Evolutionary conservation across 768 basidiomycete species (phyloP).

Genomic region (Hericium coralloides): DNA sequence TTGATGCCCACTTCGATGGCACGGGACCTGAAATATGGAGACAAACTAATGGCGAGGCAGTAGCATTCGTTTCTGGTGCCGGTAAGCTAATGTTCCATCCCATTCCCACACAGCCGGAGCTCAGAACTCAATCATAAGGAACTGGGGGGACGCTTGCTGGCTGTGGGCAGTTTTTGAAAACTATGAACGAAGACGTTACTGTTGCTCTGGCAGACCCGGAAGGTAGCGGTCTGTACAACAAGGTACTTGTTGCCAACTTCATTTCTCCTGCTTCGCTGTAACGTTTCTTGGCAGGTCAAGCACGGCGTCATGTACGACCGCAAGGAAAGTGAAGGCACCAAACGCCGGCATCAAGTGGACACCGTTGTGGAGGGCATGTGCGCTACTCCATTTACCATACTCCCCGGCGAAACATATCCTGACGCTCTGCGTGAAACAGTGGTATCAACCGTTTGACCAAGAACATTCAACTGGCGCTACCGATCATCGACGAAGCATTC

Average conservation of each 20-base stretch:
- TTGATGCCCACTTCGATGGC: slow-evolving; percentile 77
- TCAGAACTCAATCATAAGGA: slow-evolving; percentile 32
- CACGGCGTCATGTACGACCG: slow-evolving; percentile 91
- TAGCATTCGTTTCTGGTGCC: slow-evolving; percentile 87
- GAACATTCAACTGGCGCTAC: slow-evolving; percentile 80
- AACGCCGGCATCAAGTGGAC: slow-evolving; percentile 89
- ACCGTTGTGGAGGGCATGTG: slow-evolving; percentile 93
- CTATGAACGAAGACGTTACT: slow-evolving; percentile 51
- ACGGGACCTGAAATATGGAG: slow-evolving; percentile 95
- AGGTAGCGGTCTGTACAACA: slow-evolving; percentile 93
- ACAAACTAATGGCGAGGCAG: slow-evolving; percentile 74
- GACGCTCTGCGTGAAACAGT: slow-evolving; percentile 29
- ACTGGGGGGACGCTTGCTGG: slow-evolving; percentile 96
- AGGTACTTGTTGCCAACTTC: slow-evolving; percentile 33
- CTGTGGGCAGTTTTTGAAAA: slow-evolving; percentile 70
- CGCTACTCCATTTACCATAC: slow-evolving; percentile 7
- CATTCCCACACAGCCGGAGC: background rate
- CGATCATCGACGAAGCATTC: slow-evolving; percentile 84
- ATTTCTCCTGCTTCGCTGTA: too few species aligned
- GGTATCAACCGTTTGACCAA: slow-evolving; percentile 91
- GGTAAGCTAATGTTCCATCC: slow-evolving; percentile 32
- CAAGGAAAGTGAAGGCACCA: slow-evolving; percentile 91
- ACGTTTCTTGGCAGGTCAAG: slow-evolving; percentile 51
- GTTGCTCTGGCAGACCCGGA: slow-evolving; percentile 86
- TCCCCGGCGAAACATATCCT: background rate